Evolutionary conservation across 2,329 filamentous ascomycete genomes (phyloP).

Genomic region (Ramularia collo-cygni): DNA sequence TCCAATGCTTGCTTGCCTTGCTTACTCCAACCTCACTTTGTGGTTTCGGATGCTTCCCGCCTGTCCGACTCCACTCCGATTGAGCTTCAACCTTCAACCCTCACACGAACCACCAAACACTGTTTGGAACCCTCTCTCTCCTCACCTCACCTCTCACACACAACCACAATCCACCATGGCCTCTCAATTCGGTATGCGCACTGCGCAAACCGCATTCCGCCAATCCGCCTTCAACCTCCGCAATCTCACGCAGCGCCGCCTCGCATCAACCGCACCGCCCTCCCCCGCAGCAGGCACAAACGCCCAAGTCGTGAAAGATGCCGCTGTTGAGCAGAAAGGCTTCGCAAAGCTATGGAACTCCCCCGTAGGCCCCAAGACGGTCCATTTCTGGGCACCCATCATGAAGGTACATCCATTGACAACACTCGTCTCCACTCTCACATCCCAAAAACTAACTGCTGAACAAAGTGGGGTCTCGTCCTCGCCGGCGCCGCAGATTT

Average conservation of each 20-base stretch:
- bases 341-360: slow-evolving; percentile 63
- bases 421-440: no score
- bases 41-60: no score
- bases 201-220: slow-evolving; percentile 47
- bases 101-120: no score
- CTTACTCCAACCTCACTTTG: no score
- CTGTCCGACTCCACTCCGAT: no score
- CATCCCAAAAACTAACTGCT: no score
- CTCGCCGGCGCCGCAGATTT: slow-evolving; percentile 89
- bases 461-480: slow-evolving; percentile 74
- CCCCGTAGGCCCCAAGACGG: slow-evolving; percentile 58
- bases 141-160: no score
- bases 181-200: slow-evolving; percentile 52
- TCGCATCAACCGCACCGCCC: slow-evolving; percentile 58
- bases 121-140: no score
- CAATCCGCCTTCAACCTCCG: slow-evolving; percentile 49
- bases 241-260: slow-evolving; percentile 55
- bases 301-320: slow-evolving; percentile 6
- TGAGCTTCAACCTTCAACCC: no score
- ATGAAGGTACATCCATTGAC: slow-evolving; percentile 77
- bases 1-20: no score
- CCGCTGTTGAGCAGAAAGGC: slow-evolving; percentile 34
- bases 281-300: slow-evolving; percentile 21
- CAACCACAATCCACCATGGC: slow-evolving; percentile 38
- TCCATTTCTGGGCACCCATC: slow-evolving; percentile 97